Evolutionary conservation across 441 rosid species (phyloP).

Genomic region (Macaranga tanarius): DNA sequence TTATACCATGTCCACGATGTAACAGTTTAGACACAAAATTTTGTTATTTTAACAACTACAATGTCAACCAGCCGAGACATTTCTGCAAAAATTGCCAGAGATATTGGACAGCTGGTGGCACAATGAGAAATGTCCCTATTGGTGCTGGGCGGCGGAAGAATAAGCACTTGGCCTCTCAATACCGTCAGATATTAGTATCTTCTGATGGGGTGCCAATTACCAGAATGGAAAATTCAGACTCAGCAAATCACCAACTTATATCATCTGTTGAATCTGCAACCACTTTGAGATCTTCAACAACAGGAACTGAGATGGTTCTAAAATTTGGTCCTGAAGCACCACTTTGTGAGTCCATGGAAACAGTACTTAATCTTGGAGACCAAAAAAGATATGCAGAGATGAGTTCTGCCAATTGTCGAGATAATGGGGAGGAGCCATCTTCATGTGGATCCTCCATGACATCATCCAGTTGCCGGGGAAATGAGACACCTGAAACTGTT

Average conservation of each 20-base stretch:
- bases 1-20: slow-evolving; percentile 73
- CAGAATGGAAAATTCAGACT: slow-evolving; percentile 39
- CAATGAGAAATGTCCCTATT: slow-evolving; percentile 75
- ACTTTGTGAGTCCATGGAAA: slow-evolving; percentile 57
- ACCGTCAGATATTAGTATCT: slow-evolving; percentile 46
- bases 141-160: slow-evolving; percentile 77
- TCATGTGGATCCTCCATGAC: slow-evolving; percentile 36
- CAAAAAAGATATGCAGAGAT: slow-evolving; percentile 34
- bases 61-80: slow-evolving; percentile 78
- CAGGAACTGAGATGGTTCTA: slow-evolving; percentile 48
- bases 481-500: slow-evolving; percentile 29
- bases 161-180: slow-evolving; percentile 56
- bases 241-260: slow-evolving; percentile 37
- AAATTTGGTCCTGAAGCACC: slow-evolving; percentile 62
- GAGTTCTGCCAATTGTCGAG: slow-evolving; percentile 30
- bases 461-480: slow-evolving; percentile 29
- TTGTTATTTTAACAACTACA: slow-evolving; percentile 76
- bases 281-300: slow-evolving; percentile 32
- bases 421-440: slow-evolving; percentile 40
- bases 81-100: slow-evolving; percentile 86
- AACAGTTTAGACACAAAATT: slow-evolving; percentile 73
- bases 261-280: slow-evolving; percentile 39
- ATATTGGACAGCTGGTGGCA: slow-evolving; percentile 88
- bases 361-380: slow-evolving; percentile 53
- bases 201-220: slow-evolving; percentile 44